A percentile compares a stretch with the other conserved stretches of the same genome.
Conservation (phyloP, 441 rosid genomes). For the Syzygium malaccense region DNA sequence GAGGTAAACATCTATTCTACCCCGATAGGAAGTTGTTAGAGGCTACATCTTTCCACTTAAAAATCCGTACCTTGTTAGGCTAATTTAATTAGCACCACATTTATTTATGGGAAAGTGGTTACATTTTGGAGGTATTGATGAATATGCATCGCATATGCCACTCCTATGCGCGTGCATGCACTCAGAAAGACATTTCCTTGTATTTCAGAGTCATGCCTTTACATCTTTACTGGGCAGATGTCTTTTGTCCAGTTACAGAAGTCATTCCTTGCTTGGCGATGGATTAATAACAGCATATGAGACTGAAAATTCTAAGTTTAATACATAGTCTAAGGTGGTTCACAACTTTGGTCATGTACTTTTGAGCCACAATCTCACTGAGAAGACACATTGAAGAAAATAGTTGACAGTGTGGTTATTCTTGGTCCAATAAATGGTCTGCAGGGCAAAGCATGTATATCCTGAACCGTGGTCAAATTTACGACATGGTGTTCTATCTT, state of each 20-base stretch:
- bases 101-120: not conserved
- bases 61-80: not conserved
- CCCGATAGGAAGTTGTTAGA: not conserved
- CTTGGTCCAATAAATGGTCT: not conserved
- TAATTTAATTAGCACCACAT: not conserved
- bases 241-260: not conserved
- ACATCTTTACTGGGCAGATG: not conserved
- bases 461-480: not conserved
- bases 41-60: not conserved
- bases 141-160: not conserved
- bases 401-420: not conserved
- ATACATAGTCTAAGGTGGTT: not conserved
- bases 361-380: not conserved
- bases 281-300: not conserved
- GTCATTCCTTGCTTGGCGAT: not conserved
- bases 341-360: not conserved
- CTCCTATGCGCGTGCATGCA: not conserved
- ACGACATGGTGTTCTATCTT: not conserved
- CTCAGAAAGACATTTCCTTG: not conserved
- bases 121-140: not conserved
- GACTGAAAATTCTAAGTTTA: not conserved
- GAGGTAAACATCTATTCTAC: constrained; percentile 40
- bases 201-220: not conserved
- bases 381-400: not conserved
- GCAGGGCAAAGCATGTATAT: not conserved